A percentile compares a stretch with the other conserved stretches of the same genome.
Evolutionary conservation across 73 alveolate species (phyloP).

Genomic region (Paramecium sonneborni): DNA sequence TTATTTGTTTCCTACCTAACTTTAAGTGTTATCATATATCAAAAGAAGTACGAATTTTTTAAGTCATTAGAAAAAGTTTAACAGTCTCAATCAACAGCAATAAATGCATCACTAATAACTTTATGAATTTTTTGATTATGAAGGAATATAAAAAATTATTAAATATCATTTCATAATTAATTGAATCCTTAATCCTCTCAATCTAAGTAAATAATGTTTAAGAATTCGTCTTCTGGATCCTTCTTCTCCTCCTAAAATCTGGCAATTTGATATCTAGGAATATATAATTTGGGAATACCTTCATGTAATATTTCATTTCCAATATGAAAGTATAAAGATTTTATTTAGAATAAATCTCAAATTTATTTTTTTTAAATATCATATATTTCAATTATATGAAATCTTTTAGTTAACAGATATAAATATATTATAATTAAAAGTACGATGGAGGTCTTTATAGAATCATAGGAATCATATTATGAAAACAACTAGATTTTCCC

Average conservation of each 20-base stretch:
- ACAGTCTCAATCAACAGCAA: background rate
- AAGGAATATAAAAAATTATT: background rate
- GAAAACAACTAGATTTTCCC: background rate
- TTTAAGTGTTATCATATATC: background rate
- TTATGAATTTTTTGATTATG: background rate
- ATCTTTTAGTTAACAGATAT: conserved; percentile 59
- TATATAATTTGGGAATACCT: background rate
- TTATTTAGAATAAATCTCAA: background rate
- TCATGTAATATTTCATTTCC: background rate
- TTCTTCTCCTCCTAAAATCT: conserved; percentile 34
- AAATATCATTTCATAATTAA: background rate
- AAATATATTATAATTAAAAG: background rate
- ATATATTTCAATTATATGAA: conserved; percentile 32
- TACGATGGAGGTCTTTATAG: conserved; percentile 37
- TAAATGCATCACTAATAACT: background rate
- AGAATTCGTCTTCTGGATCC: conserved; percentile 63
- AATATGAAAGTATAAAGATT: background rate
- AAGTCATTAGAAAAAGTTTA: background rate
- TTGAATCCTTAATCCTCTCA: conserved; percentile 54
- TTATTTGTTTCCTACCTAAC: background rate
- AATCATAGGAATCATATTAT: conserved; percentile 60
- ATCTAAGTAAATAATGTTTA: conserved; percentile 58
- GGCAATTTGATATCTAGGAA: conserved; percentile 2
- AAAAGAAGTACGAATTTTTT: background rate
- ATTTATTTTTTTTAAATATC: conserved; percentile 12